Base-by-base conservation (phyloP, 306 rosid species). In the Lathyrus tuberosus region DNA sequence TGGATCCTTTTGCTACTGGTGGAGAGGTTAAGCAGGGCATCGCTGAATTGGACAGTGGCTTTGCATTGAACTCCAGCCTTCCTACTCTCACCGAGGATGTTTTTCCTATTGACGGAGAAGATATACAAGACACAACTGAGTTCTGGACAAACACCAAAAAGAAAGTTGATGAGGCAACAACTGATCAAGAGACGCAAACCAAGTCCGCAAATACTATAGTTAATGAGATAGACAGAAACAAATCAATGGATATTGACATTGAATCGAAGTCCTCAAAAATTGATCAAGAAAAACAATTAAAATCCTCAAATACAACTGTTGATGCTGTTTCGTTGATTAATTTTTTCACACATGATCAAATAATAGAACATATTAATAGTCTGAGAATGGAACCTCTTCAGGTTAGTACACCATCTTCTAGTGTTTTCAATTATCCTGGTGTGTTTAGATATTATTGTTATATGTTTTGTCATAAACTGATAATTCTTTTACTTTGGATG, bases 301-400 rank as follows among this genome's bases (percentile, higher is more conserved):
- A 63, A 52, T 57, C 70, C 38, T 49, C 47, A 74, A 42, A 57
- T 37, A 8, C 28, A 20, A 67, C 31, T n/a, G 38, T n/a, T 33
- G 66, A 67, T 35, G 16, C 14, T 72, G 64, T 69, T 73, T 72
- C 84, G 58, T 59, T 78, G 35, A 44, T 58, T n/a, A 85, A 83
- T 46, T 6, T 33, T 51, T 80, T 81, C 72, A 72, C 84, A 52
- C 10, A 10, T 40, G 72, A 78, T 74, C 75, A 73, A 71, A 72
- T 88, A 59, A 78, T 8, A 53, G 76, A 81, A 43, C 88, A 84
- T 65, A 70, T 84, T 31, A 40, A 1, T 31, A 80, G 84, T 78
- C 75, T 85, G 17, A 24, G 67, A 58, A 63, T 59, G 43, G 33
- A 48, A 11, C 15, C 42, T 73, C 69, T 10, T 66, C 73, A 83